Percentiles rank a stretch among this genome's conserved stretches.
phyloP scores from a whole-genome alignment of 2,329 filamentous ascomycete genomes.

The Elsinoe ampelina region DNA sequence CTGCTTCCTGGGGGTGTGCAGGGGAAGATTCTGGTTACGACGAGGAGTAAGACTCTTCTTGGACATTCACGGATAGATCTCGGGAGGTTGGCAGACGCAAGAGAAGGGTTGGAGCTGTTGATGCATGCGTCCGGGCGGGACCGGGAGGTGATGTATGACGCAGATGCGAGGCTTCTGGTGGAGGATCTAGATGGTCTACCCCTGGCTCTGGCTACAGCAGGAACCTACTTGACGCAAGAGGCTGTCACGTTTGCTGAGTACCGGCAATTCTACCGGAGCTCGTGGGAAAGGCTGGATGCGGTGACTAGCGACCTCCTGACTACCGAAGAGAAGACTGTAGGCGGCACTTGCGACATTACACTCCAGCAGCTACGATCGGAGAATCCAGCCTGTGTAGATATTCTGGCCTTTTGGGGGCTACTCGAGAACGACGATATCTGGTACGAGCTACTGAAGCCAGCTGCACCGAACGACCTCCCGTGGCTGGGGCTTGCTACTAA shows the following conservation, averaged over 20 bases:
- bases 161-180: slow-evolving; percentile 17
- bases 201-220: slow-evolving; percentile 22
- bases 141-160: neutral
- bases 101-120: neutral
- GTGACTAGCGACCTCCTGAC: neutral
- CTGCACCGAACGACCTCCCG: neutral
- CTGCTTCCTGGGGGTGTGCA: slow-evolving; percentile 23
- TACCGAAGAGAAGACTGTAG: slow-evolving; percentile 20
- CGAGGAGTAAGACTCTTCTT: neutral
- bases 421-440: slow-evolving; percentile 23
- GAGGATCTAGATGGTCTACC: slow-evolving; percentile 23
- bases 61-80: neutral
- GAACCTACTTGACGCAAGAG: slow-evolving; percentile 19
- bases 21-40: slow-evolving; percentile 26
- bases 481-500: neutral
- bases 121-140: neutral
- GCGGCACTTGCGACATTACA: slow-evolving; percentile 27
- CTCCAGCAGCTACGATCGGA: slow-evolving; percentile 23
- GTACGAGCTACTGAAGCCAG: slow-evolving; percentile 20
- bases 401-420: slow-evolving; percentile 26
- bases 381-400: slow-evolving; percentile 19
- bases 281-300: slow-evolving; percentile 8
- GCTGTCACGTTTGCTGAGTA: slow-evolving; percentile 6
- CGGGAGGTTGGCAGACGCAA: neutral
- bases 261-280: slow-evolving; percentile 13